These are phyloP conservation scores for Xylaria sp. DNA, from an alignment of 2,329 filamentous ascomycete species.

Conservation along the genomic window DNA sequence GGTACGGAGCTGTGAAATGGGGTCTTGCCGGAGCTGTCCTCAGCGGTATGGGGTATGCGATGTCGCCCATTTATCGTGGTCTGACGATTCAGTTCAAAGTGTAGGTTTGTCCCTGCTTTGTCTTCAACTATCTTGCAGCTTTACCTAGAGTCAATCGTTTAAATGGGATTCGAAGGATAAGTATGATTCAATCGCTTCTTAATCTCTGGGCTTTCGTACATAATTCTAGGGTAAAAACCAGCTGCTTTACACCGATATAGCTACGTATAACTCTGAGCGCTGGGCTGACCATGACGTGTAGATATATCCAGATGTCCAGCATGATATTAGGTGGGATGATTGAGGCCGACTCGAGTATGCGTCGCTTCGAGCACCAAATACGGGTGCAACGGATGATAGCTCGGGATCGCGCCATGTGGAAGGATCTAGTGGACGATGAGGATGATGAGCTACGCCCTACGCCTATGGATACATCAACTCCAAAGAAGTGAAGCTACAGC, in stretches of 20 bases:
- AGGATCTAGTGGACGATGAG: constrained; percentile 59
- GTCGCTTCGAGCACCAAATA: constrained; percentile 69
- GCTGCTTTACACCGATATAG: neutral
- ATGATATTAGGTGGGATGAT: constrained; percentile 82
- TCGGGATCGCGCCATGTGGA: constrained; percentile 71
- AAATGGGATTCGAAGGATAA: neutral
- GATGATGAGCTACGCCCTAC: constrained; percentile 42
- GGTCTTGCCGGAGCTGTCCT: constrained; percentile 68
- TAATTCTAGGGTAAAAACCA: neutral
- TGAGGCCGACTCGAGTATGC: constrained; percentile 72
- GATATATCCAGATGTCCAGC: constrained; percentile 82
- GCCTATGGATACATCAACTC: constrained; percentile 10
- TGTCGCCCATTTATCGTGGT: constrained; percentile 74
- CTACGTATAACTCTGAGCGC: neutral
- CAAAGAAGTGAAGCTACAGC: constrained; percentile 34
- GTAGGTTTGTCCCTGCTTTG: constrained; percentile 51
- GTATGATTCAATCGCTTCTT: neutral
- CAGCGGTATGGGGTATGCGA: constrained; percentile 64
- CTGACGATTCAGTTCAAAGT: constrained; percentile 79
- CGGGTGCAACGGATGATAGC: constrained; percentile 68
- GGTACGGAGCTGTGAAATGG: constrained; percentile 73
- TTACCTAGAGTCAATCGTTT: neutral
- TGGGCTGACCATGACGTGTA: constrained; percentile 42
- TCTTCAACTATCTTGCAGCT: neutral
- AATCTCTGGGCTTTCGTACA: neutral